Percentiles rank a stretch among this genome's conserved stretches.
phyloP scores from a whole-genome alignment of 257 asterid species.

The Cordia subcordata region DNA sequence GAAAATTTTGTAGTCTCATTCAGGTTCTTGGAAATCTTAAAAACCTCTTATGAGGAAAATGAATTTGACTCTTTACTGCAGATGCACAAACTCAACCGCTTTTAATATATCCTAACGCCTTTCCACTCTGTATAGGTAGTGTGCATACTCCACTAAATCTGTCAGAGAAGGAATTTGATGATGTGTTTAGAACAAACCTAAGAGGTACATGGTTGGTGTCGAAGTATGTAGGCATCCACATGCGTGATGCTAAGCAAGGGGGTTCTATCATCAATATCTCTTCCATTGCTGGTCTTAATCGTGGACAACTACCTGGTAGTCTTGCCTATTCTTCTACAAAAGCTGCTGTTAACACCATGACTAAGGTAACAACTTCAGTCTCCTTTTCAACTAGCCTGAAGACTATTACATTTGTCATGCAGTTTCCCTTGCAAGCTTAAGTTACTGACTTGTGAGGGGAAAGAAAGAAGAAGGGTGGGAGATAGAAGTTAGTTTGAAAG shows the following conservation, averaged over 20 bases:
- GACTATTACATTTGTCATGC: too few relatives aligned
- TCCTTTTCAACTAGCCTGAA: too few relatives aligned
- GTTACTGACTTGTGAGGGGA: too few relatives aligned
- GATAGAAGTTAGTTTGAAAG: too few relatives aligned
- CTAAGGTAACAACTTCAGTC: constrained; percentile 33
- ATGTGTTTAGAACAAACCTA: constrained; percentile 29
- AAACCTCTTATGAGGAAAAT: too few relatives aligned
- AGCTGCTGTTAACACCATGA: constrained; percentile 42
- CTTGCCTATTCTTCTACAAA: constrained; percentile 55
- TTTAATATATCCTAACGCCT: too few relatives aligned
- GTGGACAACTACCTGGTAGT: constrained; percentile 46
- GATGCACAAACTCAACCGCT: too few relatives aligned
- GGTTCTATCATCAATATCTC: constrained; percentile 61
- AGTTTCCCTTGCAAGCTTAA: background rate
- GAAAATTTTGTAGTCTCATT: too few relatives aligned
- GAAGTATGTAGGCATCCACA: constrained; percentile 33
- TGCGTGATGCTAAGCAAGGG: constrained; percentile 36
- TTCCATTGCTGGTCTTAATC: constrained; percentile 53
- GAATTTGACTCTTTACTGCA: too few relatives aligned
- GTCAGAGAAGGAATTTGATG: constrained; percentile 50
- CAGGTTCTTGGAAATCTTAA: too few relatives aligned
- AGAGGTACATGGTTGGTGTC: constrained; percentile 57
- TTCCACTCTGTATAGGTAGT: constrained; percentile 1
- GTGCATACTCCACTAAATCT: constrained; percentile 29
- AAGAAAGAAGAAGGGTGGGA: too few relatives aligned